A percentile compares a stretch with the other conserved stretches of the same genome.
These are phyloP conservation scores for Vicia villosa DNA, from an alignment of 306 rosid species.

Conservation along the genomic window DNA sequence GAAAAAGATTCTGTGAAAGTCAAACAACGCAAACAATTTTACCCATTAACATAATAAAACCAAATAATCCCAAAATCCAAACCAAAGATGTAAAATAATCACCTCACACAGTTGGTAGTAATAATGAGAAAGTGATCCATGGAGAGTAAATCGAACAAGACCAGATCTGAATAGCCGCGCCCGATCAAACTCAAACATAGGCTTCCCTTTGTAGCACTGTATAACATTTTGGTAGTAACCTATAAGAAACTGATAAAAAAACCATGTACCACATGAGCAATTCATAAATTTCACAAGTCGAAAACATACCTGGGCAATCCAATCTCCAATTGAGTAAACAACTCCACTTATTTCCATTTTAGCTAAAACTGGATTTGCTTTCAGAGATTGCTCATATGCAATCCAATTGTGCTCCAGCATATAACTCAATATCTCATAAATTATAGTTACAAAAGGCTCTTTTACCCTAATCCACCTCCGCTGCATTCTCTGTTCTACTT, in stretches of 20 bases:
- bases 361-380: conserved; percentile 81
- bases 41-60: conserved; percentile 39
- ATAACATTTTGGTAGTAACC: conserved; percentile 25
- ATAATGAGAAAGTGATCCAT: conserved; percentile 96
- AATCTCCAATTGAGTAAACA: conserved; percentile 88
- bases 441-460: too few species aligned
- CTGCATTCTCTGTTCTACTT: too few species aligned
- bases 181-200: conserved; percentile 78
- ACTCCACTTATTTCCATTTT: conserved; percentile 92
- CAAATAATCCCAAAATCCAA: conserved; percentile 32
- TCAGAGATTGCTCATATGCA: conserved; percentile 91
- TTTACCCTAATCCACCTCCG: too few species aligned
- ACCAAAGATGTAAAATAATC: conserved; percentile 39
- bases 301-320: conserved; percentile 86
- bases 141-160: conserved; percentile 88
- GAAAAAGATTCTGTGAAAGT: conserved; percentile 72
- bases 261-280: conserved; percentile 24
- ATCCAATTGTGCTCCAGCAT: conserved; percentile 95
- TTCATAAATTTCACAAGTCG: conserved; percentile 9
- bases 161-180: conserved; percentile 83
- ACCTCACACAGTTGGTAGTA: conserved; percentile 99
- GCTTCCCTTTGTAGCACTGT: conserved; percentile 93
- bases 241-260: conserved; percentile 1
- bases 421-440: conserved; percentile 87
- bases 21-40: conserved; percentile 30